phyloP scores from a whole-genome alignment of 352 stramenopile species.

The Globisporangium recalcitrans region DNA sequence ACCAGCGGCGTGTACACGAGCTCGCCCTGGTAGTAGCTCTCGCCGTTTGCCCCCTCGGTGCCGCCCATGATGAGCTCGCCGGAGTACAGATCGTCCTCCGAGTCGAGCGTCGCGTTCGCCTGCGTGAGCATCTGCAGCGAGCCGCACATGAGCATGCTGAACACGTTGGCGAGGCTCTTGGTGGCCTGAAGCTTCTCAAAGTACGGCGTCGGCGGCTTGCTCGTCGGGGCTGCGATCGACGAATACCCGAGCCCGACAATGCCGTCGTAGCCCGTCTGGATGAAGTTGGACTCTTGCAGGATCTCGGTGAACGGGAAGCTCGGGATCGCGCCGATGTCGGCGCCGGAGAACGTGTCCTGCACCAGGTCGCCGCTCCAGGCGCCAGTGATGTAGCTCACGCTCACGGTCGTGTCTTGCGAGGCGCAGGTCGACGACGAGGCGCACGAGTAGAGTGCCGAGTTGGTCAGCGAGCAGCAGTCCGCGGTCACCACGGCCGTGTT shows the following conservation, averaged over 20 bases:
- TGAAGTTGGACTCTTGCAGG: constrained; percentile 50
- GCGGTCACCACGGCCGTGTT: constrained; percentile 77
- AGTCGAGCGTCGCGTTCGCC: constrained; percentile 26
- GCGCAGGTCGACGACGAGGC: constrained; percentile 56
- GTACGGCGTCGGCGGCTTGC: constrained; percentile 43
- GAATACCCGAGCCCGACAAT: constrained; percentile 67
- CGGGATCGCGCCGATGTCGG: constrained; percentile 38
- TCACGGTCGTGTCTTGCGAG: constrained; percentile 31
- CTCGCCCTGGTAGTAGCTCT: constrained; percentile 53
- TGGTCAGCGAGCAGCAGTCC: constrained; percentile 65
- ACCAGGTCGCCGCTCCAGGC: constrained; percentile 67
- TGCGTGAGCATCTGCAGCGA: constrained; percentile 58
- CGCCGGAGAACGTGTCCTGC: constrained; percentile 59
- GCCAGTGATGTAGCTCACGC: constrained; percentile 71
- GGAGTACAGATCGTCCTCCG: constrained; percentile 43
- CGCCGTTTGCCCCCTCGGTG: constrained; percentile 33
- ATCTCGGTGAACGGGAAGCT: constrained; percentile 63
- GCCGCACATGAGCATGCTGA: constrained; percentile 76
- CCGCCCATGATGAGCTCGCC: constrained; percentile 63
- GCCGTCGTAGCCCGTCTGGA: constrained; percentile 66
- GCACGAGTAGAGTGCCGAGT: constrained; percentile 63
- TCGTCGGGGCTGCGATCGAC: constrained; percentile 51
- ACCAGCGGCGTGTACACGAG: constrained; percentile 73
- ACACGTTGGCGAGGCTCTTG: constrained; percentile 41
- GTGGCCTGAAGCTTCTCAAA: constrained; percentile 45